Evolutionary conservation across 2,329 filamentous ascomycete species (phyloP).

Genomic region (Botryotinia calthae): DNA sequence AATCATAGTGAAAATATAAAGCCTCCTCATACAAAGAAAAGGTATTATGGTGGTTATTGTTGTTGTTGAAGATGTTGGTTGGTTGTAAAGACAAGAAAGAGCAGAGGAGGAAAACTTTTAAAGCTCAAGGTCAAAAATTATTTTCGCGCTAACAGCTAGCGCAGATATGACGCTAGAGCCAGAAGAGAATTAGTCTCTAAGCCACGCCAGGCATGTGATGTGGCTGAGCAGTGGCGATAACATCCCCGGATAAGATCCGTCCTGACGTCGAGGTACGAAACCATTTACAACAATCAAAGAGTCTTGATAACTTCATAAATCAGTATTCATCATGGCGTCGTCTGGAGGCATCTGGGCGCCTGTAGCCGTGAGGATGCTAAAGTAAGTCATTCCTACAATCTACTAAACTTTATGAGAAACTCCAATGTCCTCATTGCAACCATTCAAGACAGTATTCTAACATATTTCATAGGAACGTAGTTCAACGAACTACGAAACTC

Average conservation of each 20-base stretch:
- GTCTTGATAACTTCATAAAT: constrained; percentile 12
- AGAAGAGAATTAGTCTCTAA: not conserved
- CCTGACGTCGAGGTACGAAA: not conserved
- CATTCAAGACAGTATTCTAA: constrained; percentile 25
- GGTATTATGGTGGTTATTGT: not conserved
- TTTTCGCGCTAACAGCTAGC: constrained; percentile 18
- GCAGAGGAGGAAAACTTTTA: constrained; percentile 3
- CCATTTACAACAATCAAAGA: not conserved
- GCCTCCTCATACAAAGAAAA: not conserved
- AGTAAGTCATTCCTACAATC: constrained; percentile 29
- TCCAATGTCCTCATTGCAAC: not conserved
- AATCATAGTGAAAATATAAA: not conserved
- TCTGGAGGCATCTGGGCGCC: constrained; percentile 37
- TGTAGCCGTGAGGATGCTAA: constrained; percentile 37
- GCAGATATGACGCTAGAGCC: not conserved
- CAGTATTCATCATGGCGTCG: constrained; percentile 33
- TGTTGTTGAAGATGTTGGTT: not conserved
- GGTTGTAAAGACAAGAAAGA: not conserved
- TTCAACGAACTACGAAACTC: constrained; percentile 47
- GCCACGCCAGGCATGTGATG: not conserved
- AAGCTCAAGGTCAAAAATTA: constrained; percentile 13
- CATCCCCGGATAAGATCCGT: constrained; percentile 13
- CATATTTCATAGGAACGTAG: constrained; percentile 43
- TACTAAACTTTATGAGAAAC: not conserved
- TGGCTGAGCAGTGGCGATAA: constrained; percentile 20